phyloP scores from a whole-genome alignment of 805 yeast genomes.

The Metschnikowia gruessii region DNA sequence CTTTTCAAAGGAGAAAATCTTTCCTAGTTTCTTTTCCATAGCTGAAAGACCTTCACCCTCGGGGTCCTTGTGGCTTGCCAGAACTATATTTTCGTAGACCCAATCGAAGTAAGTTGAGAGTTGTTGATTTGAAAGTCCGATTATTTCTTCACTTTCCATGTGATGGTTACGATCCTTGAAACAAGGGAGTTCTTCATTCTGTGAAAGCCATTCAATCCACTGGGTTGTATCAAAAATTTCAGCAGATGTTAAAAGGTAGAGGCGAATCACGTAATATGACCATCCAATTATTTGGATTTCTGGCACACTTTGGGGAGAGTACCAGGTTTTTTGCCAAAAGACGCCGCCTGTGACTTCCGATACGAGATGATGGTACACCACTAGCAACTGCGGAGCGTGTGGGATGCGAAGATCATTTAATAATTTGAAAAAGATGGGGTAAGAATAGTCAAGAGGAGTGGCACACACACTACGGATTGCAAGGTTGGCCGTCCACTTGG shows the following conservation, averaged over 20 bases:
- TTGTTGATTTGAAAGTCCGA: constrained; percentile 48
- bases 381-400: constrained; percentile 47
- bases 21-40: constrained; percentile 31
- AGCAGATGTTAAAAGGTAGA: constrained; percentile 23
- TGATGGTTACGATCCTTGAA: constrained; percentile 11
- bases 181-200: constrained; percentile 10
- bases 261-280: constrained; percentile 30
- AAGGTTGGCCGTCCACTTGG: constrained; percentile 9
- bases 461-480: constrained; percentile 4
- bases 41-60: constrained; percentile 21
- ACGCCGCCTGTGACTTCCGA: constrained; percentile 12
- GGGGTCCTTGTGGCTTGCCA: constrained; percentile 19
- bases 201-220: constrained; percentile 25
- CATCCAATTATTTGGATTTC: constrained; percentile 37
- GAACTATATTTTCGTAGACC: constrained; percentile 39
- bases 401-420: constrained; percentile 44
- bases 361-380: constrained; percentile 27
- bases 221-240: constrained; percentile 10
- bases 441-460: constrained; percentile 28
- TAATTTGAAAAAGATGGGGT: constrained; percentile 39
- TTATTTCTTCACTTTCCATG: constrained; percentile 29
- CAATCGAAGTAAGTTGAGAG: constrained; percentile 50
- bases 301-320: constrained; percentile 26
- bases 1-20: constrained; percentile 26
- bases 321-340: constrained; percentile 5